Percentiles rank a stretch among this genome's conserved stretches.
Conservation (phyloP, 202 grass and related monocot species). For the Brachypodium distachyon region DNA sequence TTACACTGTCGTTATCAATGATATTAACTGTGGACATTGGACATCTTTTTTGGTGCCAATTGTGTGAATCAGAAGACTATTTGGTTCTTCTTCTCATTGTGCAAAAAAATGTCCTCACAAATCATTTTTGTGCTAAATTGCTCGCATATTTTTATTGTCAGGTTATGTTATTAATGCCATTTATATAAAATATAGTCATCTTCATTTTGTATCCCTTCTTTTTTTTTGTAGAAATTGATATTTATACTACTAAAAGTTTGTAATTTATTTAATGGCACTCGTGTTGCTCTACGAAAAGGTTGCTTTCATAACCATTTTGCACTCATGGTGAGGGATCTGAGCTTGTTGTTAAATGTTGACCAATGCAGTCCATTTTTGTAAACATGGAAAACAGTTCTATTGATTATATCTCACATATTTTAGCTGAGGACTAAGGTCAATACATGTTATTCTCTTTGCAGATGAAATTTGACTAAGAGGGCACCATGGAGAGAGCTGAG, state of each 20-base stretch:
- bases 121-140: background rate
- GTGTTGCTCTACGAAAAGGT: background rate
- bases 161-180: background rate
- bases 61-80: background rate
- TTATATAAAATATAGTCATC: background rate
- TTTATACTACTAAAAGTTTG: background rate
- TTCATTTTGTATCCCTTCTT: background rate
- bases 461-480: conserved; percentile 48
- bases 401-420: background rate
- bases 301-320: background rate
- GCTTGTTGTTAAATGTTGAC: background rate
- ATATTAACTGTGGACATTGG: background rate
- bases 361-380: background rate
- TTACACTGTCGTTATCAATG: background rate
- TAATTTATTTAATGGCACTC: background rate
- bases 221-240: background rate
- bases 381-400: background rate
- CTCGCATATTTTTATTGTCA: background rate
- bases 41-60: background rate
- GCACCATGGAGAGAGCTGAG: conserved; percentile 48
- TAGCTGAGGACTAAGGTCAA: background rate
- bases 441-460: conserved; percentile 9
- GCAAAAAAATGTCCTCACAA: background rate
- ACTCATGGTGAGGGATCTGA: background rate
- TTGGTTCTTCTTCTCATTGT: background rate